Conservation (phyloP, 2,329 filamentous ascomycete genomes). For the Metarhizium humberi region DNA sequence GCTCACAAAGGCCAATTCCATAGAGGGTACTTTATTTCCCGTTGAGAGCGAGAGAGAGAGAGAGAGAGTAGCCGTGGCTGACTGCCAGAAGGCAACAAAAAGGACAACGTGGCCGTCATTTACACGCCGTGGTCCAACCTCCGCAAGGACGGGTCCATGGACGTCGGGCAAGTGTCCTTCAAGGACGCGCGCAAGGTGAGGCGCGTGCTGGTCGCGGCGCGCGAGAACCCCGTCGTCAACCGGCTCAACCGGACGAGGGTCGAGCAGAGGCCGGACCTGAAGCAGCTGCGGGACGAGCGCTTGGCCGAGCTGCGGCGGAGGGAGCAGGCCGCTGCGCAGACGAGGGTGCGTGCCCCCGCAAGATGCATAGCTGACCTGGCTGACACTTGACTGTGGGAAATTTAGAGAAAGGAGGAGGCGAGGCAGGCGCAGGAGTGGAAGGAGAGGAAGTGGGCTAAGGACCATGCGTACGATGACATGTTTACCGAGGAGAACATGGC, state of each 20-base stretch:
- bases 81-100: slow-evolving; percentile 70
- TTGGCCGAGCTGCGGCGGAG: slow-evolving; percentile 61
- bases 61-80: too few species aligned
- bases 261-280: slow-evolving; percentile 78
- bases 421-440: slow-evolving; percentile 68
- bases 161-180: slow-evolving; percentile 88
- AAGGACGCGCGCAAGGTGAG: slow-evolving; percentile 82
- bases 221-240: slow-evolving; percentile 89
- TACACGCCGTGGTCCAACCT: slow-evolving; percentile 98
- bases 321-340: slow-evolving; percentile 54
- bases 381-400: too few species aligned
- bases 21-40: slow-evolving; percentile 56
- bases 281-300: slow-evolving; percentile 71
- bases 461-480: slow-evolving; percentile 94
- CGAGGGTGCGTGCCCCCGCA: slow-evolving; percentile 37
- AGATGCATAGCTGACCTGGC: too few species aligned
- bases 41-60: too few species aligned
- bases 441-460: slow-evolving; percentile 87
- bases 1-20: slow-evolving; percentile 96
- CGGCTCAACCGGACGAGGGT: slow-evolving; percentile 95
- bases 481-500: slow-evolving; percentile 77
- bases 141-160: slow-evolving; percentile 93
- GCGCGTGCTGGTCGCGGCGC: slow-evolving; percentile 66
- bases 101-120: slow-evolving; percentile 92
- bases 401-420: slow-evolving; percentile 67